Base-by-base conservation (phyloP, 164 flowering plant species). In the Magnolia sinica region DNA sequence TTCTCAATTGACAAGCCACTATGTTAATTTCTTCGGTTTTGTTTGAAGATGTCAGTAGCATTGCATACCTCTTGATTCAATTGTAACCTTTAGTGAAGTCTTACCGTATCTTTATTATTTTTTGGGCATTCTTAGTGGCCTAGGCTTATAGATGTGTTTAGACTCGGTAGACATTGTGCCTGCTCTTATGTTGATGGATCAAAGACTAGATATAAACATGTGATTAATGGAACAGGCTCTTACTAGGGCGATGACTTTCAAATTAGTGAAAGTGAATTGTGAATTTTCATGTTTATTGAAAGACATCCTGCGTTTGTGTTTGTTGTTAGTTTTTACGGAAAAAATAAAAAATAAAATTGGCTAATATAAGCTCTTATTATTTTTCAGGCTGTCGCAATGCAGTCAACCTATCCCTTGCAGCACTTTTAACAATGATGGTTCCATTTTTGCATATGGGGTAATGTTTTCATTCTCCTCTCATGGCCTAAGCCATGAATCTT, bases 381-480 rank as follows among this genome's bases (percentile, higher is more conserved):
- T 74, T 82, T 80, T 49, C 86, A 95, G 98, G 97, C 94, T 58
- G 97, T 80, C 87, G 73, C 85, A 97, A 80, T 96, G 98, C 86
- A 84, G 78, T 78, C 93, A 88, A 37, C 93, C 99, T 50, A 92
- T 96, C 73, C 89, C 98, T 37, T 91, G 97, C 90, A 88, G 98
- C 82, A 52, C 93, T n/a, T 94, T 96, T 88, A 94, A 92, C 86
- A 89, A 80, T 78, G 95, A 96, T 82, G 99, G 99, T 24, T 96
- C 98, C 45, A 24, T 9, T 22, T 66, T 66, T 66, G 69, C 69
- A 66, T 66, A 66, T 66, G 69, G 45, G 31, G 69, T 66, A 66
- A 37, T 65, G 89, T 78, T 50, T 50, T 45, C 5, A 68, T 50
- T 63, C 61, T 24, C 13, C 6, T 68, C 3, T 8, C 24, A 10